Evolutionary conservation across 345 rosid genomes (phyloP).

Genomic region (Pugionium dolabratum): DNA sequence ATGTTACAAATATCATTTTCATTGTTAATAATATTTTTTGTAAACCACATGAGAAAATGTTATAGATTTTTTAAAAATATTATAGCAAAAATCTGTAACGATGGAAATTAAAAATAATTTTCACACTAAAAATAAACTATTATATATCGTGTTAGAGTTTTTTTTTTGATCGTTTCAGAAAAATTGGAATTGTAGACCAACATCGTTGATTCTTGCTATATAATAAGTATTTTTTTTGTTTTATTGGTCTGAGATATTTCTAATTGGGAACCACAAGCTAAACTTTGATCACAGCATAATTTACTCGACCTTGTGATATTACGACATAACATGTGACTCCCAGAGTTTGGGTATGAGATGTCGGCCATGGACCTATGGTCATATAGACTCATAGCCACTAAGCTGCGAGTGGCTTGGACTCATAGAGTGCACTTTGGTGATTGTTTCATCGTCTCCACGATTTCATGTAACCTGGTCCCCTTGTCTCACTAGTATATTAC

Average conservation of each 20-base stretch:
- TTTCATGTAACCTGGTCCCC: conserved; percentile 35
- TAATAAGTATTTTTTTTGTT: background rate
- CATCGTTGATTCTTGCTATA: no score
- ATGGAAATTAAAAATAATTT: no score
- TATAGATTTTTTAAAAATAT: no score
- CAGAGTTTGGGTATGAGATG: conserved; percentile 14
- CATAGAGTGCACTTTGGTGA: conserved; percentile 17
- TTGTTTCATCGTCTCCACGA: conserved; percentile 26
- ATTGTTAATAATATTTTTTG: no score
- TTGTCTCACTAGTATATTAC: conserved; percentile 22
- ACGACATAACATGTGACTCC: background rate
- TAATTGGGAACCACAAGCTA: background rate
- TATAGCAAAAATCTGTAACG: no score
- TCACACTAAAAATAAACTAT: no score
- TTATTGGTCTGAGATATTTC: background rate
- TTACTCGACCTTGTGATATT: conserved; percentile 3
- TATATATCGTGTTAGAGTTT: no score
- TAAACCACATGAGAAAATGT: no score
- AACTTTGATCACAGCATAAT: conserved; percentile 3
- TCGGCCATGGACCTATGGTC: conserved; percentile 25
- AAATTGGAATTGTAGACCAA: background rate
- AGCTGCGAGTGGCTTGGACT: conserved; percentile 3
- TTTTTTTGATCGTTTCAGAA: no score
- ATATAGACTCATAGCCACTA: conserved; percentile 15
- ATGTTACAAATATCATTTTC: no score